These are phyloP conservation scores for Cercophora scortea DNA, from an alignment of 495 filamentous ascomycete species.

Conservation along the genomic window DNA sequence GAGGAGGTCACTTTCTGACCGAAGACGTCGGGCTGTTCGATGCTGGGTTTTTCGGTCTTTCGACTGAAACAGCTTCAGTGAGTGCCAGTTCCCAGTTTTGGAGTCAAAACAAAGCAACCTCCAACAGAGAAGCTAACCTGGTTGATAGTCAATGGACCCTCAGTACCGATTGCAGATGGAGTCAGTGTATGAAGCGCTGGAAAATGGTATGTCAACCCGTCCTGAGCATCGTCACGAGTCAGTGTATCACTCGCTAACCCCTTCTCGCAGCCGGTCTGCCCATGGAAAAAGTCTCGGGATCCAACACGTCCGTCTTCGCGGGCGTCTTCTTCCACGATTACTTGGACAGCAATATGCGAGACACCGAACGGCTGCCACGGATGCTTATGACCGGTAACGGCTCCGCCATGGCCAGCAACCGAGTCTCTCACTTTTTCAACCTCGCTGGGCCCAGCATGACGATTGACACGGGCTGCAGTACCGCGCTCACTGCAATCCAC, in stretches of 20 bases:
- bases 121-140: too few species aligned
- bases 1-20: constrained; percentile 47
- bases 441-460: constrained; percentile 39
- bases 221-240: too few species aligned
- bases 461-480: constrained; percentile 48
- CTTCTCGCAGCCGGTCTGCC: constrained; percentile 44
- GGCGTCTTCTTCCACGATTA: background rate
- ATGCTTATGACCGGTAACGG: constrained; percentile 19
- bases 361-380: background rate
- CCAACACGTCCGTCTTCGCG: constrained; percentile 32
- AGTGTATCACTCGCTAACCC: too few species aligned
- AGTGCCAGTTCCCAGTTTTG: too few species aligned
- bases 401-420: constrained; percentile 39
- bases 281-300: constrained; percentile 58
- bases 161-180: constrained; percentile 68
- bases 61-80: background rate
- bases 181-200: constrained; percentile 72
- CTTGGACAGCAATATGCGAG: background rate
- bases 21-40: constrained; percentile 8
- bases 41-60: constrained; percentile 5
- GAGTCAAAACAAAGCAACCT: too few species aligned
- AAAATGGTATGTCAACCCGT: constrained; percentile 40
- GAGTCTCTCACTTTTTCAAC: constrained; percentile 43
- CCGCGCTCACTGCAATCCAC: constrained; percentile 43
- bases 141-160: constrained; percentile 46